phyloP scores from a whole-genome alignment of 805 yeast species.

The Metschnikowia baotianmanensis region DNA sequence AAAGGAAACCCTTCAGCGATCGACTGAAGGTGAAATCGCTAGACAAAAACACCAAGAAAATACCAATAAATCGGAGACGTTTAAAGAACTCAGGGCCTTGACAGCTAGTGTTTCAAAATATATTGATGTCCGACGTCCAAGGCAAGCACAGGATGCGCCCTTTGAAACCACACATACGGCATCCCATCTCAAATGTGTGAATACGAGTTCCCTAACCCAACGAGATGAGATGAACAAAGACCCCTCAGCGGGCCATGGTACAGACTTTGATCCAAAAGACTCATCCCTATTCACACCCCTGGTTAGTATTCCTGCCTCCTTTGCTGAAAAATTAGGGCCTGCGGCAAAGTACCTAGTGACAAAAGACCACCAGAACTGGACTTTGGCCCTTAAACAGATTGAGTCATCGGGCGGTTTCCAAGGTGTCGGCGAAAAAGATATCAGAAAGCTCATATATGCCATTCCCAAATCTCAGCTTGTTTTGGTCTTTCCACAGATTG shows the following conservation, averaged over 20 bases:
- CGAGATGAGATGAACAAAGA: neutral
- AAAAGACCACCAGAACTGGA: constrained; percentile 46
- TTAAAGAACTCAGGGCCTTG: constrained; percentile 28
- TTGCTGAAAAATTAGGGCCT: constrained; percentile 38
- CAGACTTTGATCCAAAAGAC: constrained; percentile 13
- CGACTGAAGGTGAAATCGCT: constrained; percentile 25
- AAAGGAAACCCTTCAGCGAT: constrained; percentile 12
- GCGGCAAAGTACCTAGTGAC: constrained; percentile 40
- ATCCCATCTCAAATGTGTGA: too few relatives aligned
- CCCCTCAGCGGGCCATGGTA: neutral
- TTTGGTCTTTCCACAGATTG: constrained; percentile 26
- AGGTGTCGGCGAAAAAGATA: constrained; percentile 31
- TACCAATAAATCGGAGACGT: constrained; percentile 22
- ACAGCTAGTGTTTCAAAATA: constrained; percentile 28
- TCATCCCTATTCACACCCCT: constrained; percentile 19
- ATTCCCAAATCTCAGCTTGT: constrained; percentile 43
- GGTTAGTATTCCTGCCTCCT: constrained; percentile 34
- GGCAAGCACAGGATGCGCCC: too few relatives aligned
- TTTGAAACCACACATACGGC: too few relatives aligned
- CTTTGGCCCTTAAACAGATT: constrained; percentile 41
- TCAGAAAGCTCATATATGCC: constrained; percentile 32
- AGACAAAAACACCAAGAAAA: constrained; percentile 22
- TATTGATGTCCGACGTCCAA: constrained; percentile 4
- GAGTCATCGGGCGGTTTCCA: constrained; percentile 35
- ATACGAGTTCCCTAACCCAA: neutral